A percentile compares a stretch with the other conserved stretches of the same genome.
phyloP scores from a whole-genome alignment of 2,329 filamentous ascomycete species.

The Zasmidium cellare region DNA sequence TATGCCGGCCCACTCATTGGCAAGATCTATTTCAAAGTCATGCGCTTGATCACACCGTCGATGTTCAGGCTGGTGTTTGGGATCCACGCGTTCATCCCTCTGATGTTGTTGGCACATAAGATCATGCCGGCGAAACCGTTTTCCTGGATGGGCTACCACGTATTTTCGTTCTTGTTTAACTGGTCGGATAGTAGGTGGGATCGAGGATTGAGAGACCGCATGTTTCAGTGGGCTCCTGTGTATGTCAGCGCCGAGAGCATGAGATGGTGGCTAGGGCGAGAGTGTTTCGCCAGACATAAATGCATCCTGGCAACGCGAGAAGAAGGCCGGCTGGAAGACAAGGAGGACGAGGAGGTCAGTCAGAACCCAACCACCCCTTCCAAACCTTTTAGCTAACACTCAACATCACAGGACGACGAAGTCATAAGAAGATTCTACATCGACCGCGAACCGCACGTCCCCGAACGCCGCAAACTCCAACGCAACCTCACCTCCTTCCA shows the following conservation, averaged over 20 bases:
- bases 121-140: slow-evolving; percentile 68
- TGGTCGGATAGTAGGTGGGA: slow-evolving; percentile 90
- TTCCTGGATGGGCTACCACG: slow-evolving; percentile 79
- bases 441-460: slow-evolving; percentile 29
- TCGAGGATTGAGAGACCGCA: slow-evolving; percentile 70
- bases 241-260: slow-evolving; percentile 88
- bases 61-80: slow-evolving; percentile 84
- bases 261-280: slow-evolving; percentile 91
- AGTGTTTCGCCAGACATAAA: slow-evolving; percentile 81
- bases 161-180: slow-evolving; percentile 86
- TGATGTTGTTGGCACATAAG: slow-evolving; percentile 84
- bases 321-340: slow-evolving; percentile 63
- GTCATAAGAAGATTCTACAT: slow-evolving; percentile 38
- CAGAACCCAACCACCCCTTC: not conserved
- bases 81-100: slow-evolving; percentile 87
- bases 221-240: slow-evolving; percentile 91
- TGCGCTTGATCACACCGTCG: slow-evolving; percentile 73
- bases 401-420: slow-evolving; percentile 32
- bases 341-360: slow-evolving; percentile 41
- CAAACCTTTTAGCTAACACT: not conserved
- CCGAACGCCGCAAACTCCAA: slow-evolving; percentile 28
- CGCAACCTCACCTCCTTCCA: slow-evolving; percentile 33
- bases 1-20: slow-evolving; percentile 85
- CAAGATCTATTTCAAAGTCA: slow-evolving; percentile 89
- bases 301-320: slow-evolving; percentile 83